Conservation (phyloP, 2,329 filamentous ascomycete species). For the Celoporthe dispersa region DNA sequence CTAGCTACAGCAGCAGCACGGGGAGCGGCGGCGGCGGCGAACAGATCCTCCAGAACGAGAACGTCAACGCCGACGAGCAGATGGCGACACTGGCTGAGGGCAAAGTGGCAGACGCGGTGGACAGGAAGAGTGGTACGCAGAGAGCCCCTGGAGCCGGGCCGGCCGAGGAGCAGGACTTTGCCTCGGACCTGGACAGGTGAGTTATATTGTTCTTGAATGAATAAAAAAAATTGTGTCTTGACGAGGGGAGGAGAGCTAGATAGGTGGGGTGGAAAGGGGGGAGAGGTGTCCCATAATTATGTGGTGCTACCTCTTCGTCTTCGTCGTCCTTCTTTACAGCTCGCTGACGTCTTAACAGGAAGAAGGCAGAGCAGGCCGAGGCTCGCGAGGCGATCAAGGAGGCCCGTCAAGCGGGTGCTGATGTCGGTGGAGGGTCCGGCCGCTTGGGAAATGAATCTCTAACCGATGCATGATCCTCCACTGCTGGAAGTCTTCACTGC, state of each 20-base stretch:
- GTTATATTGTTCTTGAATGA: not conserved
- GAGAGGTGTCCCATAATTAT: not conserved
- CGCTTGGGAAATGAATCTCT: slow-evolving; percentile 19
- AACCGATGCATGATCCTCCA: slow-evolving; percentile 4
- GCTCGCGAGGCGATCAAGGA: slow-evolving; percentile 33
- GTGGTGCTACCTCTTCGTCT: not conserved
- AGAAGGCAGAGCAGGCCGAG: slow-evolving; percentile 33
- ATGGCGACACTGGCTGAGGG: slow-evolving; percentile 34
- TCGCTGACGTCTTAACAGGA: slow-evolving; percentile 28
- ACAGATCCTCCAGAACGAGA: slow-evolving; percentile 31
- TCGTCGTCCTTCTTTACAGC: not conserved
- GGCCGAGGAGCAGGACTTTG: slow-evolving; percentile 30
- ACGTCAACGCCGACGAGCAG: slow-evolving; percentile 35
- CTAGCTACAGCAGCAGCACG: slow-evolving; percentile 3
- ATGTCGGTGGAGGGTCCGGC: slow-evolving; percentile 31
- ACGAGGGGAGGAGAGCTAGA: not conserved
- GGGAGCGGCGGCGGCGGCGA: too few relatives aligned
- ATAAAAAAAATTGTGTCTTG: not conserved
- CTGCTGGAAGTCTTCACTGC: not conserved
- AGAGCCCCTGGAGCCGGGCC: slow-evolving; percentile 30
- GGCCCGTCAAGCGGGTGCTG: slow-evolving; percentile 27
- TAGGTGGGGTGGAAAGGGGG: not conserved
- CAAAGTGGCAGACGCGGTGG: slow-evolving; percentile 35
- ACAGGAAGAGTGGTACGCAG: slow-evolving; percentile 34
- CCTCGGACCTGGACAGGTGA: slow-evolving; percentile 33